Evolutionary conservation across 306 rosid genomes (phyloP).

Genomic region (Fragaria vesca): DNA sequence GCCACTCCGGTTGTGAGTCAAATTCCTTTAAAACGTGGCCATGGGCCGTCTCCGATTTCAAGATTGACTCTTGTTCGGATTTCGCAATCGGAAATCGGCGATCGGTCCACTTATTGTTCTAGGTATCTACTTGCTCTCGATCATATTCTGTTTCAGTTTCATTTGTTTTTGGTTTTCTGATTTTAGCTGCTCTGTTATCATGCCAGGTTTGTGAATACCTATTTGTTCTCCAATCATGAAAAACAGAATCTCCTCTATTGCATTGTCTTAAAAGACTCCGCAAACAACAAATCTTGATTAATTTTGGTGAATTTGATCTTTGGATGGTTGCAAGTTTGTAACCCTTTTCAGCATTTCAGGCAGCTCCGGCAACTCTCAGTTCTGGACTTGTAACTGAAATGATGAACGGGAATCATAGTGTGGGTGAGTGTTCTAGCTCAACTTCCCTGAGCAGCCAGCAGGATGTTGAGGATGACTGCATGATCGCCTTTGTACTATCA

Average conservation of each 20-base stretch:
- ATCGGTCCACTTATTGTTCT: not conserved
- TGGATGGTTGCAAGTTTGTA: not conserved
- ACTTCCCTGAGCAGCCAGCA: slow-evolving; percentile 58
- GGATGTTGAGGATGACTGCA: slow-evolving; percentile 62
- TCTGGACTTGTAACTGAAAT: slow-evolving; percentile 1
- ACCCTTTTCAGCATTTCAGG: not conserved
- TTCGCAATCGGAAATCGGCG: not conserved
- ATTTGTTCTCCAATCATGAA: not conserved
- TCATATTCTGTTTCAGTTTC: not conserved
- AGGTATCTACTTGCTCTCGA: not conserved
- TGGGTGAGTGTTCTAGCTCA: slow-evolving; percentile 64
- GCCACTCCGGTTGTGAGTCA: not conserved
- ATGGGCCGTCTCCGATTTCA: slow-evolving; percentile 8
- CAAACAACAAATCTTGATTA: not conserved
- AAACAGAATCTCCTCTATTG: not conserved
- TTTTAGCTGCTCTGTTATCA: not conserved
- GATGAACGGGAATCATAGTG: slow-evolving; percentile 30
- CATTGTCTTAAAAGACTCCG: not conserved
- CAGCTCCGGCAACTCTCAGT: not conserved
- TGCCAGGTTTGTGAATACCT: not conserved
- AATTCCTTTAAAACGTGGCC: slow-evolving; percentile 8
- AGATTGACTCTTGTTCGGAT: slow-evolving; percentile 6
- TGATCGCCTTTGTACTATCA: slow-evolving; percentile 72
- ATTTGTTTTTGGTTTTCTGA: not conserved
- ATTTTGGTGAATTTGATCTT: not conserved